Conservation (phyloP, 495 filamentous ascomycete species). For the Talaromyces thailandensis region DNA sequence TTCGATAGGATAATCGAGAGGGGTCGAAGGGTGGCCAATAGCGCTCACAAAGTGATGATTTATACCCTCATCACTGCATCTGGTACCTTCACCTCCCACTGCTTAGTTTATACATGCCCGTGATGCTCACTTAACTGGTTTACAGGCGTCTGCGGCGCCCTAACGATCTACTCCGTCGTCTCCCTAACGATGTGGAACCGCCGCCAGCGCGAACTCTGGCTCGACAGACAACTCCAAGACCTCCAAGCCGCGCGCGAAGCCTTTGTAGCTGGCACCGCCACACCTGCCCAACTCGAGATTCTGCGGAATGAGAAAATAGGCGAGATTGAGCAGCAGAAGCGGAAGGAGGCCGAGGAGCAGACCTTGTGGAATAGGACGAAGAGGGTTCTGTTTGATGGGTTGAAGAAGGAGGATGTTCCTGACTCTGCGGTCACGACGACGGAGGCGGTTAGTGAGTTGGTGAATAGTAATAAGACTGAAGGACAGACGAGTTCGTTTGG, state of each 20-base stretch:
- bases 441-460: not conserved
- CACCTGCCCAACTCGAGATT: conserved; percentile 35
- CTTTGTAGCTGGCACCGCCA: conserved; percentile 52
- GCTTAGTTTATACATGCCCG: not conserved
- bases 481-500: conserved; percentile 2
- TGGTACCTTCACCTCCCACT: conserved; percentile 37
- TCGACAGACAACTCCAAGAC: conserved; percentile 52
- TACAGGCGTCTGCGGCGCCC: conserved; percentile 59
- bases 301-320: conserved; percentile 54
- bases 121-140: no score
- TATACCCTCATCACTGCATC: conserved; percentile 68
- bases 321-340: conserved; percentile 35
- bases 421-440: conserved; percentile 9
- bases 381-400: conserved; percentile 32
- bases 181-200: conserved; percentile 89
- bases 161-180: conserved; percentile 70
- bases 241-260: conserved; percentile 52
- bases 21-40: conserved; percentile 70
- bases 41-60: conserved; percentile 70
- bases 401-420: conserved; percentile 39
- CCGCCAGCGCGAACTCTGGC: conserved; percentile 53
- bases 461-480: conserved; percentile 7
- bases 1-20: conserved; percentile 61
- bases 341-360: conserved; percentile 33
- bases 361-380: conserved; percentile 36